Evolutionary conservation across 106 monocot species (phyloP), one percentile per base, ranked within the genome.

Genomic region (Amphibolis antarctica): DNA sequence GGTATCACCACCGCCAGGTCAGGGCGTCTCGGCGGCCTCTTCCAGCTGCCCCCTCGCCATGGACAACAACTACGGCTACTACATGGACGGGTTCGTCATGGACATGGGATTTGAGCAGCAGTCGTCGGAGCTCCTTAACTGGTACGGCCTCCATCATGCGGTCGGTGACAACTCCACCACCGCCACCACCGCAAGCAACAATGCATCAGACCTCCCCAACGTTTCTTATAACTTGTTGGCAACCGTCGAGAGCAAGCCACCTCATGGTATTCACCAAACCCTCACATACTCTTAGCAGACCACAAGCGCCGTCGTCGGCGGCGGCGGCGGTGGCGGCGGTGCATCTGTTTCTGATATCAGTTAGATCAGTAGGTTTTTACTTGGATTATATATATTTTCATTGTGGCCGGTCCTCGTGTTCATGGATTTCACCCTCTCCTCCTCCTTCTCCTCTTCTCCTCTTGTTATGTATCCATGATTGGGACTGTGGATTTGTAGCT

Each of bases 41-140:
- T 65, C 72, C 27, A n/a, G n/a, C n/a, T n/a, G n/a, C n/a, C 56
- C 55, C n/a, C 23, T 64, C 11, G 28, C 57, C 45, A 47, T 51
- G 53, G 72, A 64, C 22, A 46, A 55, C 30, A 30, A 26, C 62
- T 36, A 48, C 52, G 22, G 57, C 27, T 44, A 46, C 27, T 44
- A 46, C 68, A 56, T 44, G 45, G 62, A 71, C 27, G 64, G 44
- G 15, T 64, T 64, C 20, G 45, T 64, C 28, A 55, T 55, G 62
- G 62, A 63, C 31, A 48, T 63, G 42, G 29, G 53, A 25, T 44
- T 63, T 21, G 53, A 1, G 52, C 21, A 1, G 52, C 21, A 28
- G 15, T 36, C 29, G 21, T 4, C 44, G 25, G 72, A 72, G 31
- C 47, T 55, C 12, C 46, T 64, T 22, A 13, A 55, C 44, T 52